phyloP scores from a whole-genome alignment of 2,329 filamentous ascomycete genomes.

The Monosporascus cannonballus region DNA sequence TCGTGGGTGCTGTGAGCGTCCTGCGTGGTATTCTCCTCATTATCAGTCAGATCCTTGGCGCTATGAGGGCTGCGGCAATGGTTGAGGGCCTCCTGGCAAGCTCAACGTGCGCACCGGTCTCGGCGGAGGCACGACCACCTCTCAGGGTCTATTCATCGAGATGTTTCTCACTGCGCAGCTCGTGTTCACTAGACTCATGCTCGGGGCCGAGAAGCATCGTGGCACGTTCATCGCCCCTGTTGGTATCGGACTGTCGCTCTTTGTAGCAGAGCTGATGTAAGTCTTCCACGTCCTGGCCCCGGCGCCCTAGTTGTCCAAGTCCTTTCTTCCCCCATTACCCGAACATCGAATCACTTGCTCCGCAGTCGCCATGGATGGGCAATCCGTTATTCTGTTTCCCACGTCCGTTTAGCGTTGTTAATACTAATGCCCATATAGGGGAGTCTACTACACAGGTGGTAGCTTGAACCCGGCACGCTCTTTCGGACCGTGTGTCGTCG shows the following conservation, averaged over 20 bases:
- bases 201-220: conserved; percentile 57
- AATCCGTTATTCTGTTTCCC: too few species aligned
- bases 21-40: conserved; percentile 8
- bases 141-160: conserved; percentile 50
- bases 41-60: conserved; percentile 10
- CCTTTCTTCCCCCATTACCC: background rate
- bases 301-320: too few species aligned
- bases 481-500: conserved; percentile 26
- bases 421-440: conserved; percentile 6
- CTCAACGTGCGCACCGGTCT: conserved; percentile 43
- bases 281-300: background rate
- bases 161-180: conserved; percentile 48
- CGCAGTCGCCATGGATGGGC: too few species aligned
- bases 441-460: conserved; percentile 28
- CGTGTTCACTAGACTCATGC: conserved; percentile 51
- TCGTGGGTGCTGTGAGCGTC: conserved; percentile 7
- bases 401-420: too few species aligned
- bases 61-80: conserved; percentile 25
- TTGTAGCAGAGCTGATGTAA: conserved; percentile 31
- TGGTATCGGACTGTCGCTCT: conserved; percentile 56
- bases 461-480: conserved; percentile 29
- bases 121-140: conserved; percentile 34
- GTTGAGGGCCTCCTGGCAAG: conserved; percentile 34
- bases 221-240: conserved; percentile 57
- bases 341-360: too few species aligned